Evolutionary conservation across 148 eudicot species (phyloP).

Genomic region (Amaranthus cruentus): DNA sequence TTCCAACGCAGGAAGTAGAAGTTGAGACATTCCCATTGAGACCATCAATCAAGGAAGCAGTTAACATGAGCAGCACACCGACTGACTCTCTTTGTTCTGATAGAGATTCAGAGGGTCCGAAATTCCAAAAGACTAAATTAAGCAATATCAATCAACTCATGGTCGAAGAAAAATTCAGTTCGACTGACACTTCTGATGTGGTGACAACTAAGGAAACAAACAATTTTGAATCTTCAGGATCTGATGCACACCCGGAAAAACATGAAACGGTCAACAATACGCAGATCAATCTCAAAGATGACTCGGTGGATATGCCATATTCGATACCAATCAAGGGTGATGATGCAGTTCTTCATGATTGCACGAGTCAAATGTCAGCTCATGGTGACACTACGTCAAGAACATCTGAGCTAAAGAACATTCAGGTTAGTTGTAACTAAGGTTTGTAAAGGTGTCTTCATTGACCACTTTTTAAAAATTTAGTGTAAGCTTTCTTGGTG

Average conservation of each 20-base stretch:
- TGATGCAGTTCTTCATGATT: conserved; percentile 8
- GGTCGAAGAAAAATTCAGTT: conserved; percentile 1
- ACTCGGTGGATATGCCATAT: conserved; percentile 25
- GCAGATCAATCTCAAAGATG: conserved; percentile 13
- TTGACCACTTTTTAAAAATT: background rate
- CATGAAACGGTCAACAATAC: conserved; percentile 11
- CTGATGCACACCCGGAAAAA: conserved; percentile 18
- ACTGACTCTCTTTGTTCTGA: conserved; percentile 10
- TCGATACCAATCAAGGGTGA: conserved; percentile 17
- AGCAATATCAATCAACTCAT: conserved; percentile 13
- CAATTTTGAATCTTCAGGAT: conserved; percentile 19
- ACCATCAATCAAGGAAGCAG: conserved; percentile 29
- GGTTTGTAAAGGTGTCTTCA: background rate
- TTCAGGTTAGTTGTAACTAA: conserved; percentile 31
- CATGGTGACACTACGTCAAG: conserved; percentile 3
- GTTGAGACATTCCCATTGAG: conserved; percentile 70
- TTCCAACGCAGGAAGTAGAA: conserved; percentile 27
- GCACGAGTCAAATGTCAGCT: conserved; percentile 12
- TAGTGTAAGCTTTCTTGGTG: background rate
- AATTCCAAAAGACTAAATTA: conserved; percentile 18
- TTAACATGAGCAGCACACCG: conserved; percentile 27
- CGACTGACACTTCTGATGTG: conserved; percentile 16
- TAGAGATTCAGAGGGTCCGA: conserved; percentile 24
- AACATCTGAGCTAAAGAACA: conserved; percentile 23
- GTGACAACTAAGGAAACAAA: conserved; percentile 25